Evolutionary conservation across 371 early-diverging fungal species (phyloP), one percentile per base, ranked within the genome.

Genomic region (Cladochytrium tenue): DNA sequence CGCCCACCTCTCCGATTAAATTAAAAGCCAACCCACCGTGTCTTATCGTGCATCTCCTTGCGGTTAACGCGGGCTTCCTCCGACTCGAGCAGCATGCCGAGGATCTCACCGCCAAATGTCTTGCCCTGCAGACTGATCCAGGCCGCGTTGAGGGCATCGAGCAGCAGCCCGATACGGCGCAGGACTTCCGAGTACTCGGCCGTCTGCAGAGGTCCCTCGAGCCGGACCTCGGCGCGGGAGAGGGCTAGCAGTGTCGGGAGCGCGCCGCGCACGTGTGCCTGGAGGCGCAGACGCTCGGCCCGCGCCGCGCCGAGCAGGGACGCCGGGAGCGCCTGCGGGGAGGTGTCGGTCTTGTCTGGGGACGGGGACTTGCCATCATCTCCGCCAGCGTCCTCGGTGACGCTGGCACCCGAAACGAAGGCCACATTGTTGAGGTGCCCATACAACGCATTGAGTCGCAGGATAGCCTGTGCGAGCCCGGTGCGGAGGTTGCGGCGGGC

Each of bases 401-500:
- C n/a, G n/a, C n/a, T n/a, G n/a, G n/a, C n/a, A n/a, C n/a, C n/a
- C n/a, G n/a, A n/a, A n/a, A n/a, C n/a, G n/a, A n/a, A n/a, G n/a
- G n/a, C n/a, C n/a, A n/a, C n/a, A n/a, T n/a, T n/a, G n/a, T n/a
- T n/a, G n/a, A n/a, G n/a, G n/a, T n/a, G n/a, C n/a, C n/a, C n/a
- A n/a, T n/a, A n/a, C n/a, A n/a, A n/a, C n/a, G n/a, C n/a, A n/a
- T n/a, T n/a, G n/a, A n/a, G n/a, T n/a, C n/a, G n/a, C n/a, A n/a
- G n/a, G n/a, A n/a, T 69, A 55, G 56, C 67, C 55, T 66, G 35
- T 30, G 32, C 32, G 35, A 31, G 66, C 25, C 23, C 36, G 53
- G 30, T 7, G 32, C 72, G 68, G 60, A 75, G 62, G 26, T 55
- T 43, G 3, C 59, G 60, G 0, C 70, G 66, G 3, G 75, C 66